These are phyloP conservation scores for Thelonectria blattea DNA, from an alignment of 2,329 filamentous ascomycete genomes.

Conservation along the genomic window DNA sequence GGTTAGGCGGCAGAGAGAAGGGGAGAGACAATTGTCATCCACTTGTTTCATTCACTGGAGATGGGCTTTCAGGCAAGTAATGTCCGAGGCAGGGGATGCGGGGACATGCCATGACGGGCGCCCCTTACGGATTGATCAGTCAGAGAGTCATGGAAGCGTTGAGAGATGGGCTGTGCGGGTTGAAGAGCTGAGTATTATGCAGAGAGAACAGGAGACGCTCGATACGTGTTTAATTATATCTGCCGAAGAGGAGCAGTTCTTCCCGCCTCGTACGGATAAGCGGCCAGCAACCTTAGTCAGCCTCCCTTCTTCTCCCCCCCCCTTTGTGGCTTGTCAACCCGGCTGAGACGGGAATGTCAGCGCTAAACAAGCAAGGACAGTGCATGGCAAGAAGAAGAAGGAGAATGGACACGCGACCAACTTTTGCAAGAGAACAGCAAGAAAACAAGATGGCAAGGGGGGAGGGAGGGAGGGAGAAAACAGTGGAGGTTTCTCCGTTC, in stretches of 20 bases:
- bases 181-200: not conserved
- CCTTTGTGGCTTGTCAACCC: not conserved
- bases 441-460: not conserved
- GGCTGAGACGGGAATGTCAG: not conserved
- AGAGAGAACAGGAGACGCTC: not conserved
- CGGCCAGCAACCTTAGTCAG: not conserved
- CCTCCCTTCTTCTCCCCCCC: not conserved
- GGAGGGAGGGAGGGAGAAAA: too few relatives aligned
- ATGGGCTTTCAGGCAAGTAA: constrained; percentile 1
- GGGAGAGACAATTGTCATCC: not conserved
- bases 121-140: not conserved
- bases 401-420: not conserved
- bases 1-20: not conserved
- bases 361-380: not conserved
- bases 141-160: not conserved
- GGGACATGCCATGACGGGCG: not conserved
- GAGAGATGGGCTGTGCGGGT: not conserved
- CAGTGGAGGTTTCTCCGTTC: not conserved
- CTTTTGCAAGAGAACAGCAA: not conserved
- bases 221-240: not conserved
- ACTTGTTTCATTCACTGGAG: constrained; percentile 2
- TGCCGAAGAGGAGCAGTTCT: not conserved
- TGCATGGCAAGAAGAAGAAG: too few relatives aligned
- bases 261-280: too few relatives aligned
- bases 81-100: constrained; percentile 8